Evolutionary conservation across 2,329 filamentous ascomycete genomes (phyloP), one percentile per base, ranked within the genome.

Genomic region (Bipolaris victoriae): DNA sequence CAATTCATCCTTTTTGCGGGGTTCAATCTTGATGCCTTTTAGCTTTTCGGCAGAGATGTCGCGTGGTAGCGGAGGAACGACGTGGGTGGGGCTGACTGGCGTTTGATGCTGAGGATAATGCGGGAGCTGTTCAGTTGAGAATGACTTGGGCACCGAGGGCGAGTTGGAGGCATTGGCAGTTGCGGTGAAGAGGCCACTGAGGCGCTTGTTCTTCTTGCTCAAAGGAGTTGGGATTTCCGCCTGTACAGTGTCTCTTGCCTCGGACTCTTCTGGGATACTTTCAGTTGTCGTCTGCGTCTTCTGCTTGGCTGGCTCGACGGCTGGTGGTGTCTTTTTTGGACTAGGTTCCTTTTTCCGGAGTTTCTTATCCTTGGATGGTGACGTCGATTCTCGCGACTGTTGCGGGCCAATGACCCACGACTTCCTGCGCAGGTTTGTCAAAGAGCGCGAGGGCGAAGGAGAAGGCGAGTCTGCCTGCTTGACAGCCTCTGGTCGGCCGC

Each of bases 1-100:
- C 15, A 91, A 79, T 66, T 90, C 88, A 70, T 91, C 89, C 64
- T 86, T 88, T 73, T 85, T 88, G 57, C 82, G 82, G 20, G 72
- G 74, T 66, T 78, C 70, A 68, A 69, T 72, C 58, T 70, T 76
- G 62, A 66, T 60, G 50, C 68, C 68, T 63, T 73, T 77, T 57
- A 78, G 62, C 61, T 76, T 79, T 15, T 82, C 79, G 13, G 73
- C 66, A 2, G 78, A 77, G 2, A 76, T 51, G 39, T 76, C 69
- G 52, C 77, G 76, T 10, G 80, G 80, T 18, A 81, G 63, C 2
- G 80, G 80, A 16, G 77, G 78, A 52, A 78, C 71, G 22, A 56
- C 41, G 55, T 69, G 73, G 63, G 58, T 76, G 65, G 72, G 68
- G n/a, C 75, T 72, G 24, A 63, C 48, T 16, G 66, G 64, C 20